Base-by-base conservation (phyloP, 1,284 basidiomycete genomes). In the Cystobasidiaceae sp. region DNA sequence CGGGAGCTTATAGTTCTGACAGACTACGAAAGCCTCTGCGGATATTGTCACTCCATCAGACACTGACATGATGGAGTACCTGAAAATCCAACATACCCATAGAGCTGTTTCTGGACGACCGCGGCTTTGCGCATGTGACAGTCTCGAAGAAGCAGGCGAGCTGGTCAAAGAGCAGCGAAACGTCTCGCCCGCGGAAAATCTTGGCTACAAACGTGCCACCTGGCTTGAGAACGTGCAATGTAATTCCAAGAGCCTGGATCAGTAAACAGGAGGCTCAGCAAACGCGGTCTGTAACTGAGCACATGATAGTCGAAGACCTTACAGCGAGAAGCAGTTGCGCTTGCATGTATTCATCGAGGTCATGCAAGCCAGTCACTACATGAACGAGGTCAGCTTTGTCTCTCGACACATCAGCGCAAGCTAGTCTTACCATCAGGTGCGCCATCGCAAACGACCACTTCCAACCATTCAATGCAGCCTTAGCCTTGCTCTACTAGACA, bases 331-430 rank as follows among this genome's bases (percentile, higher is more conserved):
- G 74, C 0, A 84, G 77, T 69, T 83, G 82, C 0, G 81, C 79
- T 71, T 84, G 82, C 4, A 83, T 77, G 67, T 81, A 82, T 30
- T 82, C 82, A 73, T 84, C 82, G 21, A 84, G 75, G 67, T 81
- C 80, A 67, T 83, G 82, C 0, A 84, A 76, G 25, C 82, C 82
- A 3, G 82, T 83, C 9, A 84, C 82, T 81, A 66, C 7, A 48
- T 28, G 33, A 6, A 28, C 23, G 25, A 44, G 23, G 28, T 11
- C 11, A 39, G 37, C 11, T 39, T 39, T 48, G 23, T 21, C 50
- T 19, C 21, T 13, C 27, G 33, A 19, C 23, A 8, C 19, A 72
- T 23, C 32, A 19, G n/a, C 4, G 19, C 27, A 5, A 34, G 30
- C 4, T 15, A n/a, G 1, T 7, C 76, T 62, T 21, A 79, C 80